Conservation (phyloP, 805 yeast species). For the Candida sanyiensis region DNA sequence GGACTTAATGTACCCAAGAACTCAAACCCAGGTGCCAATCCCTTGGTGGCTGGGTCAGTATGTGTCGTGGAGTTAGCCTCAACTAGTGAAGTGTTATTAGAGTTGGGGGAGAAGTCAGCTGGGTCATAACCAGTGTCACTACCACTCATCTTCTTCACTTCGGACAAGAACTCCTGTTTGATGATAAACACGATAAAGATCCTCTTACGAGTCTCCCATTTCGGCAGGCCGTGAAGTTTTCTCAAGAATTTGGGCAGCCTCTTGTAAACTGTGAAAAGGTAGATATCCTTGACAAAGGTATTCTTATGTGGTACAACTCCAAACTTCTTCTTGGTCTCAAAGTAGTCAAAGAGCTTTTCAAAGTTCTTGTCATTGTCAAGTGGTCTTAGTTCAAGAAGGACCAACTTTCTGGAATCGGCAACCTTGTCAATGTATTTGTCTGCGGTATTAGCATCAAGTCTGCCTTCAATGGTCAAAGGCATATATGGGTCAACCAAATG, state of each 20-base stretch:
- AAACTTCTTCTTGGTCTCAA: constrained; percentile 32
- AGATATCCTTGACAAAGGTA: constrained; percentile 41
- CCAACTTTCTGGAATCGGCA: constrained; percentile 45
- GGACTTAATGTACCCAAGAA: constrained; percentile 18
- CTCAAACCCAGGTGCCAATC: constrained; percentile 12
- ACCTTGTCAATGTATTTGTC: constrained; percentile 49
- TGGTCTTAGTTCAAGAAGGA: constrained; percentile 39
- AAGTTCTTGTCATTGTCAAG: constrained; percentile 20
- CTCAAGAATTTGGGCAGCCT: constrained; percentile 20
- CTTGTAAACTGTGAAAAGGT: constrained; percentile 31
- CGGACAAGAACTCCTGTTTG: constrained; percentile 18
- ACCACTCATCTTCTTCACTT: neutral
- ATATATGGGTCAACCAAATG: constrained; percentile 24
- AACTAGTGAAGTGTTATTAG: neutral
- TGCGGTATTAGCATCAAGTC: constrained; percentile 50
- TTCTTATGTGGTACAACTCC: constrained; percentile 41
- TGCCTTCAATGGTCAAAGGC: constrained; percentile 51
- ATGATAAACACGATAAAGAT: constrained; percentile 20
- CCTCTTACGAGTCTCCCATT: constrained; percentile 6
- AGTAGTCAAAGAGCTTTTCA: constrained; percentile 28
- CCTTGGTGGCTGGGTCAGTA: neutral
- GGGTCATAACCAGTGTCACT: constrained; percentile 4
- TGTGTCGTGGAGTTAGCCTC: neutral
- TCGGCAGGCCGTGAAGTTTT: constrained; percentile 4
- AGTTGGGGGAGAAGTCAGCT: neutral